Evolutionary conservation across 129 eudicot genomes (phyloP).

Genomic region (Daucus carota): DNA sequence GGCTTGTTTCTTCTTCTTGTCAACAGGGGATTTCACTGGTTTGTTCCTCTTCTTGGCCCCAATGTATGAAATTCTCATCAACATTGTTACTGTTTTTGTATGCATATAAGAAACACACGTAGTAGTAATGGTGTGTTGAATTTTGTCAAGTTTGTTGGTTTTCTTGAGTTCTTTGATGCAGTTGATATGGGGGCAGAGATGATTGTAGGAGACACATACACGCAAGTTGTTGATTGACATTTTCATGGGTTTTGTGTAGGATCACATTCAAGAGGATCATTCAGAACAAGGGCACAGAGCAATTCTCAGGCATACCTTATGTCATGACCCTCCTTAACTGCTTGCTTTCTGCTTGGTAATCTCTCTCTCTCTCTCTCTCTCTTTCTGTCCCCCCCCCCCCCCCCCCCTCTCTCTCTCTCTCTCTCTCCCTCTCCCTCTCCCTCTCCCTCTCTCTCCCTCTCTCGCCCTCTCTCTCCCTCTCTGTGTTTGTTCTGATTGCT

Average conservation of each 20-base stretch:
- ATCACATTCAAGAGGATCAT: constrained; percentile 70
- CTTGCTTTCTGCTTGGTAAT: constrained; percentile 73
- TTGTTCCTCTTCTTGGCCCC: constrained; percentile 86
- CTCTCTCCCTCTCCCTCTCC: too few species aligned
- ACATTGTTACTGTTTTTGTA: neutral
- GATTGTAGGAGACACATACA: neutral
- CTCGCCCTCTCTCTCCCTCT: neutral
- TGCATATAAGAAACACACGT: neutral
- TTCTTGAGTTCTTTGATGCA: neutral
- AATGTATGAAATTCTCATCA: constrained; percentile 33
- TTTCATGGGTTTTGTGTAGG: constrained; percentile 24
- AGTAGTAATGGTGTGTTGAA: neutral
- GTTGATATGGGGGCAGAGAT: neutral
- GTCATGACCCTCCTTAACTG: constrained; percentile 87
- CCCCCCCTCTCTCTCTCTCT: too few species aligned
- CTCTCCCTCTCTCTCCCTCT: too few species aligned
- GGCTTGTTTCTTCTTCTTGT: neutral
- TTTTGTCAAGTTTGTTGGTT: neutral
- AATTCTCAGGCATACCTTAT: constrained; percentile 87
- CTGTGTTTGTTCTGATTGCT: neutral
- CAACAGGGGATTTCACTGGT: constrained; percentile 69
- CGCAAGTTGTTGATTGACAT: neutral
- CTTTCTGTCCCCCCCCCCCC: too few species aligned
- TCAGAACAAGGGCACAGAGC: constrained; percentile 58
- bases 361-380: neutral